phyloP scores from a whole-genome alignment of 371 early-diverging fungal genomes.

The Chytridium lagenaria region DNA sequence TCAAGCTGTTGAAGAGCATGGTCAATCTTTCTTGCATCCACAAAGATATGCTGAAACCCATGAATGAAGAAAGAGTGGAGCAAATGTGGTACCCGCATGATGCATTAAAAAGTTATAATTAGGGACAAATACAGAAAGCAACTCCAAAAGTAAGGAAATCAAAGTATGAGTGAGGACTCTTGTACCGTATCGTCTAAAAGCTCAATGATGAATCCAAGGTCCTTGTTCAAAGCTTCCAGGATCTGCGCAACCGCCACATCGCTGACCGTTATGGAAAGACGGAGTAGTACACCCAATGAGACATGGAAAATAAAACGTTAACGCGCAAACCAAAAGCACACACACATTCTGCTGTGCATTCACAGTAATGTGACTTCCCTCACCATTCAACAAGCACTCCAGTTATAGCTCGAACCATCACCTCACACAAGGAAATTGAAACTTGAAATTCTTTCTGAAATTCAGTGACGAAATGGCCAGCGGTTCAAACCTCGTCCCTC shows the following conservation, averaged over 20 bases:
- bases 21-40: conserved; percentile 16
- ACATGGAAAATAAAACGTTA: neutral
- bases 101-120: no score
- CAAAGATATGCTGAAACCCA: conserved; percentile 13
- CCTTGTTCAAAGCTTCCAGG: conserved; percentile 15
- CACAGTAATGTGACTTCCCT: no score
- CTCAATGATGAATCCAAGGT: conserved; percentile 16
- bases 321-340: neutral
- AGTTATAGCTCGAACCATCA: conserved; percentile 1
- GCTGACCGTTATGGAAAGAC: no score
- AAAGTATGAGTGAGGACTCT: neutral
- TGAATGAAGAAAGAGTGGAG: neutral
- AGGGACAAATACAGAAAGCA: no score
- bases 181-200: conserved; percentile 16
- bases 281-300: no score
- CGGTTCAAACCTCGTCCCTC: neutral
- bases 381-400: conserved; percentile 15
- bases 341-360: no score
- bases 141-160: conserved; percentile 1
- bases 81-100: no score
- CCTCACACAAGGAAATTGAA: neutral
- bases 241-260: conserved; percentile 23
- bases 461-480: neutral
- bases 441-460: neutral
- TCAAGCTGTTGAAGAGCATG: conserved; percentile 6